Conservation (phyloP, 2,329 filamentous ascomycete species). For the Xylaria sp. region DNA sequence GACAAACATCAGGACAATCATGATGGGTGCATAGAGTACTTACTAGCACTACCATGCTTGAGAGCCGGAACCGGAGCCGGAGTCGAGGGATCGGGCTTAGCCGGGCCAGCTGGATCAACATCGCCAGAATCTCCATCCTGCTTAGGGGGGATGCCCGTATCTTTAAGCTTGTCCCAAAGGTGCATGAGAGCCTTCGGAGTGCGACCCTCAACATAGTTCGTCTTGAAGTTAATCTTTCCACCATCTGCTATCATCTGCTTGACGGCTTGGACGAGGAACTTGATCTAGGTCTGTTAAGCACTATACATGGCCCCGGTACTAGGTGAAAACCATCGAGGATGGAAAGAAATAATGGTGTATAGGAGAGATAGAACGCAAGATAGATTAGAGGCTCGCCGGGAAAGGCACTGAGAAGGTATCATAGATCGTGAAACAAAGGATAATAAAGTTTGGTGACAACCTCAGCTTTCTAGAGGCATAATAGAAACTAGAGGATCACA, state of each 20-base stretch:
- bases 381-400: background rate
- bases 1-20: background rate
- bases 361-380: background rate
- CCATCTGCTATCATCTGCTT: constrained; percentile 10
- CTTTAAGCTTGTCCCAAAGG: constrained; percentile 21
- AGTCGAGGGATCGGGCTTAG: background rate
- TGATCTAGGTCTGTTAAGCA: background rate
- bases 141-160: background rate
- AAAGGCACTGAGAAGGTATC: background rate
- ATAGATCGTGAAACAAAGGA: background rate
- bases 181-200: constrained; percentile 14
- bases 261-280: constrained; percentile 13
- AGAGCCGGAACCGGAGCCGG: background rate
- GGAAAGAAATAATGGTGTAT: background rate
- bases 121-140: background rate
- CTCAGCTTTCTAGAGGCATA: background rate
- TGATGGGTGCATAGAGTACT: background rate
- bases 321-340: background rate
- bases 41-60: constrained; percentile 17
- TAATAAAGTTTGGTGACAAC: background rate
- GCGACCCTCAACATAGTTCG: background rate
- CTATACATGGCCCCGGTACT: too few species aligned
- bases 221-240: background rate
- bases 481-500: background rate
- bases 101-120: too few species aligned